Percentiles rank a stretch among this genome's conserved stretches.
phyloP scores from a whole-genome alignment of 305 asterid species.

The Ruellia speciosa region DNA sequence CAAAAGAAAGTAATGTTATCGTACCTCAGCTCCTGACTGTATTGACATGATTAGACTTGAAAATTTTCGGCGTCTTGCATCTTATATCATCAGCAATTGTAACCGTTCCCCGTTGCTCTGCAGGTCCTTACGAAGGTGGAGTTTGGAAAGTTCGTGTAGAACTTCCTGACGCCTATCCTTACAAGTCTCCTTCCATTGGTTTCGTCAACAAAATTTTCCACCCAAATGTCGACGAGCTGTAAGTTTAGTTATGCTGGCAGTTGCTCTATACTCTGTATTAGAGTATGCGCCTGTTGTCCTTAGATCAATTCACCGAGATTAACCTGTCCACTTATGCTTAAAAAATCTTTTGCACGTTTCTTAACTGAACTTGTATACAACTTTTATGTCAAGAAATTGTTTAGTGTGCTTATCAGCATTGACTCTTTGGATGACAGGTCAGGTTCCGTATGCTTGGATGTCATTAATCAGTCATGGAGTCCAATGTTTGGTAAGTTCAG shows the following conservation, averaged over 20 bases:
- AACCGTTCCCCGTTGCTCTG: no score
- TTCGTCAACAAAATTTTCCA: slow-evolving; percentile 87
- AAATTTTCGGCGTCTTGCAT: no score
- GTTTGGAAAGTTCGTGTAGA: slow-evolving; percentile 88
- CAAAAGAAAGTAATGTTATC: slow-evolving; percentile 72
- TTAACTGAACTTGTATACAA: no score
- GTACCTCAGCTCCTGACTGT: slow-evolving; percentile 6
- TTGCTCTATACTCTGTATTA: no score
- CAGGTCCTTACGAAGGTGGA: slow-evolving; percentile 91
- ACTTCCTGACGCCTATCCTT: slow-evolving; percentile 90
- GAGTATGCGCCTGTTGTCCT: no score
- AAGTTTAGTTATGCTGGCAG: slow-evolving; percentile 24
- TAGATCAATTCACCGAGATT: no score
- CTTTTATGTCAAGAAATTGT: no score
- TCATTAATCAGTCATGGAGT: slow-evolving; percentile 93
- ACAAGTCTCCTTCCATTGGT: slow-evolving; percentile 86
- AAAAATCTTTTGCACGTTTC: no score
- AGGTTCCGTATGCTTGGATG: slow-evolving; percentile 89
- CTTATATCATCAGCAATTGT: no score
- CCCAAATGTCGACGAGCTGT: slow-evolving; percentile 93
- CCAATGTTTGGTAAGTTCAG: slow-evolving; percentile 74
- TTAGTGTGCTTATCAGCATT: no score
- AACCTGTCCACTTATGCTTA: no score
- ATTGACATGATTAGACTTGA: background rate
- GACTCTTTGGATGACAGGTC: slow-evolving; percentile 30